phyloP scores from a whole-genome alignment of 2,329 filamentous ascomycete genomes.

The Escovopsis sp. region DNA sequence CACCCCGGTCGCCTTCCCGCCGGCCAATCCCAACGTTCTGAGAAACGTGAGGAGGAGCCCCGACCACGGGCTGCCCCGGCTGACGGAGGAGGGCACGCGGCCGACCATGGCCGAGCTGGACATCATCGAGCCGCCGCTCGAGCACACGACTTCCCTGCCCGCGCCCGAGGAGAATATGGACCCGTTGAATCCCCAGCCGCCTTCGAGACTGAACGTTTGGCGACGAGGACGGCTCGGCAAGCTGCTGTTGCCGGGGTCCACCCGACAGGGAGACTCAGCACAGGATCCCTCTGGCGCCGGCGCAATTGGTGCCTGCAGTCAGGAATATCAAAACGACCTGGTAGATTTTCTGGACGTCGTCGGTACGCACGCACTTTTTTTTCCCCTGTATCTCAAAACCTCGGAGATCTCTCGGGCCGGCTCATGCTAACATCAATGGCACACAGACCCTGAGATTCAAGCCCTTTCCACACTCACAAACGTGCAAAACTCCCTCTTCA shows the following conservation, averaged over 20 bases:
- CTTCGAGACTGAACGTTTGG: constrained; percentile 3
- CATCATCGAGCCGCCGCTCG: constrained; percentile 9
- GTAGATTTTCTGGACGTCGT: constrained; percentile 27
- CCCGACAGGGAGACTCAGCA: constrained; percentile 4
- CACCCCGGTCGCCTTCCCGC: constrained; percentile 6
- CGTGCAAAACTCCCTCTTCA: constrained; percentile 77
- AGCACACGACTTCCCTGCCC: constrained; percentile 15
- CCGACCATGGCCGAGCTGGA: constrained; percentile 23
- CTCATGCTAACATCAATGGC: constrained; percentile 3
- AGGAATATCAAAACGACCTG: constrained; percentile 23
- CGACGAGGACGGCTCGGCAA: constrained; percentile 12
- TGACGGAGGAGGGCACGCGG: constrained; percentile 24
- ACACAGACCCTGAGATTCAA: constrained; percentile 66
- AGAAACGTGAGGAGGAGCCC: constrained; percentile 15
- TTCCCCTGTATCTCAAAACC: no score
- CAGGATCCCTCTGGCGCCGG: background rate
- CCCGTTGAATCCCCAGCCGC: background rate
- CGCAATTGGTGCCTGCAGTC: background rate
- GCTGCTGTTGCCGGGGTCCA: constrained; percentile 14
- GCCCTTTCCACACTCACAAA: constrained; percentile 76
- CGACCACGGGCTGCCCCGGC: constrained; percentile 22
- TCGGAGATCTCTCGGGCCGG: background rate
- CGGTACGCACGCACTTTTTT: constrained; percentile 13
- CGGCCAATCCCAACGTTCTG: constrained; percentile 9
- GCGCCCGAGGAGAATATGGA: constrained; percentile 10